phyloP scores from a whole-genome alignment of 148 eudicot genomes.

The Persicaria tinctoria region DNA sequence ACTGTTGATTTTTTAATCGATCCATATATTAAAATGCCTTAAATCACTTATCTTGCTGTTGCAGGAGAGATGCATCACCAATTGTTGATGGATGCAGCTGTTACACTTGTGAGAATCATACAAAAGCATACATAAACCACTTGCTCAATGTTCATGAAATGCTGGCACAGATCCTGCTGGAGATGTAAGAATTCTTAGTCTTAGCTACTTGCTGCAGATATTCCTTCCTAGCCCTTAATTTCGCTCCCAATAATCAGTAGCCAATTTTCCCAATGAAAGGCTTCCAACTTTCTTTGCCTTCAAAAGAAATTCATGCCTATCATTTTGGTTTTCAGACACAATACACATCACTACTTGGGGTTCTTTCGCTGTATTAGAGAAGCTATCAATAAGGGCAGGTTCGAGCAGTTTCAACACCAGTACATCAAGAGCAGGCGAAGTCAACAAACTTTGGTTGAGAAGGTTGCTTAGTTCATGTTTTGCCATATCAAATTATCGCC shows the following conservation, averaged over 20 bases:
- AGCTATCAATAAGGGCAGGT: conserved; percentile 43
- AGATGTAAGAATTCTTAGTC: conserved; percentile 37
- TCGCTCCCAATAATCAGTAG: no score
- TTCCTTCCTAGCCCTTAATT: not conserved
- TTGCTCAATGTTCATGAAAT: conserved; percentile 73
- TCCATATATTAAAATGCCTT: not conserved
- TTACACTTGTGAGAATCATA: conserved; percentile 76
- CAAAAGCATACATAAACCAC: conserved; percentile 74
- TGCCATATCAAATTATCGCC: no score
- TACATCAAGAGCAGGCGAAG: conserved; percentile 39
- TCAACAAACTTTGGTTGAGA: conserved; percentile 17
- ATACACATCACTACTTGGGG: conserved; percentile 71
- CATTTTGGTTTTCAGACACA: conserved; percentile 47
- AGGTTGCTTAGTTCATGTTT: not conserved
- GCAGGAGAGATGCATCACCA: conserved; percentile 66
- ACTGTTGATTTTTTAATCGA: no score
- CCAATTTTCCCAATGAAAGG: not conserved
- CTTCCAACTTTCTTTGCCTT: not conserved
- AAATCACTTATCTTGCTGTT: not conserved
- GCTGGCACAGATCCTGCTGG: conserved; percentile 70
- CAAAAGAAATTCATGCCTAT: not conserved
- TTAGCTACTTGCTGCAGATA: not conserved
- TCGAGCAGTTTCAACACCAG: conserved; percentile 42
- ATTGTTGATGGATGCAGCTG: conserved; percentile 59
- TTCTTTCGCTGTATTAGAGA: conserved; percentile 60